Evolutionary conservation across 768 basidiomycete genomes (phyloP), one percentile per base, ranked within the genome.

Genomic region (Rhizopogon vesiculosus): DNA sequence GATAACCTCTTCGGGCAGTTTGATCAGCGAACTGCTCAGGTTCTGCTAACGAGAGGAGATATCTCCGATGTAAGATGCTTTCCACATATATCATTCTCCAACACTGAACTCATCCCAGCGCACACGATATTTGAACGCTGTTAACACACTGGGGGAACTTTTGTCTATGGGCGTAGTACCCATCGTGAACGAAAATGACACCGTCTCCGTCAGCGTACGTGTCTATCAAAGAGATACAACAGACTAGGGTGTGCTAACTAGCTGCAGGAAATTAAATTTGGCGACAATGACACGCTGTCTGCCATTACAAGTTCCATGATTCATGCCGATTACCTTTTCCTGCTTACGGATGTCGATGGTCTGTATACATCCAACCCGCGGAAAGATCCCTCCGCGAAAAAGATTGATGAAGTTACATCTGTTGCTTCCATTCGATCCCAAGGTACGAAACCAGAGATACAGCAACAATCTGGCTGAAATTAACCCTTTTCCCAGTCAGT

Each of bases 131-230:
- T 72, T 98, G 55, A 99, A 99, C 67, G 97, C 96, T 0, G 91
- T 93, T 55, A 98, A 97, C 64, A 98, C 97, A 0, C 82, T 99
- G 69, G 87, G 87, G 38, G 93, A 98, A 64, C 77, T 99, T 10
- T 73, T 99, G 28, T 83, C 83, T 3, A 90, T 98, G 87, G 96
- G 95, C 15, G 92, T 98, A 0, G 85, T 99, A 1, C 97, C 97
- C 3, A 98, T 99, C 59, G 94, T 99, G 53, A 99, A 99, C 70
- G 97, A 99, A 71, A 99, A 99, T 63, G 97, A 99, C 68, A 98
- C 97, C 0, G 86, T 99, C 38, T 96, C 95, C 22, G 97, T 99
- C 56, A 93, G 93, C 74, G 93, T 96, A 67, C 69, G 91, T 83
- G 7, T 18, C 19, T 5, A 40, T 18, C 28, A 45, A 25, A 25